Conservation (phyloP, 805 yeast species). For the Candida fluviatilis region DNA sequence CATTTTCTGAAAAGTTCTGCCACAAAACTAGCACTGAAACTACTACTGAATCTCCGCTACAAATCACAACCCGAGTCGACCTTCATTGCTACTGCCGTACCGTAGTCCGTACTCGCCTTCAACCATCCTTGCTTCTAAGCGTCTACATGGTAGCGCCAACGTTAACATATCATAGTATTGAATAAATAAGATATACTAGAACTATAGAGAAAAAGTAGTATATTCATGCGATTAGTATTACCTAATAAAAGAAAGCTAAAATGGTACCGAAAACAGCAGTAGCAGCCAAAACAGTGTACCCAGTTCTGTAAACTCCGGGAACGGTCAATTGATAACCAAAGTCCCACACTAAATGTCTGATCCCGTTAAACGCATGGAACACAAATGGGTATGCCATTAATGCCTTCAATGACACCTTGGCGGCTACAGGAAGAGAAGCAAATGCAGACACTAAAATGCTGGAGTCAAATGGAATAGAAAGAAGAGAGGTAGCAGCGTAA, state of each 20-base stretch:
- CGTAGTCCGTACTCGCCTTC: too few relatives aligned
- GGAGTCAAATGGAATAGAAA: conserved; percentile 54
- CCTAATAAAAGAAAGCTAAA: conserved; percentile 40
- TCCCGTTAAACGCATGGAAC: conserved; percentile 80
- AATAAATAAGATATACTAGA: not conserved
- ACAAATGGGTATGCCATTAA: conserved; percentile 77
- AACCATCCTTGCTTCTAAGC: too few relatives aligned
- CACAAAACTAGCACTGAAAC: too few relatives aligned
- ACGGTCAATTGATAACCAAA: conserved; percentile 72
- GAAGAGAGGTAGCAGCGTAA: conserved; percentile 64
- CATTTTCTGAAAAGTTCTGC: too few relatives aligned
- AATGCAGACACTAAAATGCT: conserved; percentile 49
- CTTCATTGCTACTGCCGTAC: too few relatives aligned
- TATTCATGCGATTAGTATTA: not conserved
- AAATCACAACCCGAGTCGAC: too few relatives aligned
- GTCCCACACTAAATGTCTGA: conserved; percentile 96
- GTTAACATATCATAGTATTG: not conserved
- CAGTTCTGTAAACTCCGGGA: conserved; percentile 90
- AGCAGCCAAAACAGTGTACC: conserved; percentile 74
- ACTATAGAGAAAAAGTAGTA: not conserved
- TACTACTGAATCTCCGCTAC: too few relatives aligned
- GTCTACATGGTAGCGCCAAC: too few relatives aligned
- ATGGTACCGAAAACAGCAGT: conserved; percentile 56
- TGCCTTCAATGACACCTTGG: conserved; percentile 64
- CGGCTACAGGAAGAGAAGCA: conserved; percentile 60